Base-by-base conservation (phyloP, 2,329 filamentous ascomycete species). In the Epichloe sibirici region DNA sequence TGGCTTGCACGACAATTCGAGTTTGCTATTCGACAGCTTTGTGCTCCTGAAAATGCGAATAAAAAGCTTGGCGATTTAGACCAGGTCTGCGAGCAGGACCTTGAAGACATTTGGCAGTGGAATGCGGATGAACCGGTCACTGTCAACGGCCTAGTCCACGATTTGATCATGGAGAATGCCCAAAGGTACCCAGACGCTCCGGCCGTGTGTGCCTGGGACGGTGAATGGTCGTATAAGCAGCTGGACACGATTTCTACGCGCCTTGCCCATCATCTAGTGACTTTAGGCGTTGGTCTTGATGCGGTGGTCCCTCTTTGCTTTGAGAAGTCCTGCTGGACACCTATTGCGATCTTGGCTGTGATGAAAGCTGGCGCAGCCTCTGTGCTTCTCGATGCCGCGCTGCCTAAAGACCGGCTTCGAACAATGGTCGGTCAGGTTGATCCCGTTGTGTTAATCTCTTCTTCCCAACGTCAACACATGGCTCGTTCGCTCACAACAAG, bases 191-290 rank as follows among this genome's bases (percentile, higher is more conserved):
- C 31, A 48, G 23, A 51, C 13, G 53, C 53, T 31, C 37, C 44
- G 11, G 53, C 53, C 4, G 34, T 55, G 9, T 45, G 37, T 23
- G 48, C 55, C 34, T 57, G 55, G 55, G 61, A 74, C 74, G 49
- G 77, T 71, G 61, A 68, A 67, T 55, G 69, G 69, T 48, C 60
- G 65, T n/a, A 69, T 50, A 55, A 65, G 56, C 31, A 73, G 31
- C 60, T 73, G 1, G 49, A 56, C 37, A 12, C 5, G 3, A 35
- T 52, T 13, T 35, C 53, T 2, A 44, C 48, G 2, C 38, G 17
- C 5, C 38, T 58, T 2, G 57, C 56, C 44, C 6, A 12, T 15
- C 50, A 49, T 15, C 51, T 57, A 4, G 38, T 53, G 12, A 45
- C 31, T 11, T 37, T 28, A 2, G 55, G 50, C 15, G 44, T 51